phyloP scores from a whole-genome alignment of 208 protist species.

The Leishmania tropica region DNA sequence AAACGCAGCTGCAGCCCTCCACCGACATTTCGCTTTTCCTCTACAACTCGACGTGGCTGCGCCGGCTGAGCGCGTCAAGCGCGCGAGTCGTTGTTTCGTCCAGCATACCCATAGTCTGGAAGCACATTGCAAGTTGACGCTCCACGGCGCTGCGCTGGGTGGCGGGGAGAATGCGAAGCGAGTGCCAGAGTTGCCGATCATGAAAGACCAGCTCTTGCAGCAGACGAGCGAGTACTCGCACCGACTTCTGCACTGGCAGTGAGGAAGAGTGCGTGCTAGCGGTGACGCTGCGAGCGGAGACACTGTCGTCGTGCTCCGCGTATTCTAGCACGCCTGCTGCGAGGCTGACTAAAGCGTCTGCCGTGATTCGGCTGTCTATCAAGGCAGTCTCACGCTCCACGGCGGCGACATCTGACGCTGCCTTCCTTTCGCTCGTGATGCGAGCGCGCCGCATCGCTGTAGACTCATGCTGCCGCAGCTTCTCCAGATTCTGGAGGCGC shows the following conservation, averaged over 20 bases:
- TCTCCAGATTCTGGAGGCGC: slow-evolving; percentile 21
- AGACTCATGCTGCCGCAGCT: slow-evolving; percentile 16
- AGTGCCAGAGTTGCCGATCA: slow-evolving; percentile 55
- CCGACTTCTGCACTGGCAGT: slow-evolving; percentile 27
- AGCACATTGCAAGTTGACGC: slow-evolving; percentile 44
- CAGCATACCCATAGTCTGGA: slow-evolving; percentile 43
- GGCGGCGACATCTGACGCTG: not conserved
- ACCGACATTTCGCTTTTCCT: not conserved
- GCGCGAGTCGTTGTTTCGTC: slow-evolving; percentile 40
- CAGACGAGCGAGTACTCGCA: slow-evolving; percentile 36
- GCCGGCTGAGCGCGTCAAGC: slow-evolving; percentile 12
- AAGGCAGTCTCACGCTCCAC: not conserved
- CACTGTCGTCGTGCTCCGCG: slow-evolving; percentile 15
- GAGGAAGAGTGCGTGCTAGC: slow-evolving; percentile 9
- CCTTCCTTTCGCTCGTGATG: not conserved
- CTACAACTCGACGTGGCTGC: slow-evolving; percentile 4
- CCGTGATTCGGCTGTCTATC: not conserved
- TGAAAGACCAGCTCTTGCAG: slow-evolving; percentile 60
- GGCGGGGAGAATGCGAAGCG: slow-evolving; percentile 37
- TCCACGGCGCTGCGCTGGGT: slow-evolving; percentile 46
- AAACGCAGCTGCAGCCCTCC: not conserved
- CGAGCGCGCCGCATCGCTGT: slow-evolving; percentile 25
- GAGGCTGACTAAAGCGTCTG: slow-evolving; percentile 15
- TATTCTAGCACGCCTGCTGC: slow-evolving; percentile 24
- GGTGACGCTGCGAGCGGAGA: slow-evolving; percentile 31